Evolutionary conservation across 116 monocot genomes (phyloP).

Genomic region (Phalaenopsis hybrid): DNA sequence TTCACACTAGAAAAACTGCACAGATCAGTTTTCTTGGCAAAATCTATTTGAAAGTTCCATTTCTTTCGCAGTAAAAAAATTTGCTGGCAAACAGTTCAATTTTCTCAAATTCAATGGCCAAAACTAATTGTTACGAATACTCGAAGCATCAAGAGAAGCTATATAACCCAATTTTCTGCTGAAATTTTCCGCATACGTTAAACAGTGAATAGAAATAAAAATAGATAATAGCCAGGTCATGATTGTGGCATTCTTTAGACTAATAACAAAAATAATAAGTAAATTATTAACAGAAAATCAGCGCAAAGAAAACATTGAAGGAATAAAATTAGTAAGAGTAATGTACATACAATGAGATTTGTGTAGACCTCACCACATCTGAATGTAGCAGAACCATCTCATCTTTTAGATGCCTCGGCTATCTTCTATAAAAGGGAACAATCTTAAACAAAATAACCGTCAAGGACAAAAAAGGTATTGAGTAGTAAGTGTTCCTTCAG

Average conservation of each 20-base stretch:
- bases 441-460: neutral
- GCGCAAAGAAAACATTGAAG: neutral
- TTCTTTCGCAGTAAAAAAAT: too few species aligned
- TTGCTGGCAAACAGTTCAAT: too few species aligned
- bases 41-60: too few species aligned
- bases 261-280: neutral
- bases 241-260: neutral
- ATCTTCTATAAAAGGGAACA: neutral
- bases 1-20: too few species aligned
- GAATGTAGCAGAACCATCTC: slow-evolving; percentile 4
- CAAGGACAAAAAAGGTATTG: neutral
- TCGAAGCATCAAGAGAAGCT: too few species aligned
- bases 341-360: neutral
- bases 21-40: too few species aligned
- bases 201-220: neutral
- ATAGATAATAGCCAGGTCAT: neutral
- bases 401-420: neutral
- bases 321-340: neutral
- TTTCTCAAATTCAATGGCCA: too few species aligned
- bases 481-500: neutral
- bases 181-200: neutral
- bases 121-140: too few species aligned
- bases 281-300: neutral
- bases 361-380: neutral
- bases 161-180: too few species aligned